Evolutionary conservation across 1,284 basidiomycete species (phyloP), one percentile per base, ranked within the genome.

Genomic region (Malassezia pachydermatis): DNA sequence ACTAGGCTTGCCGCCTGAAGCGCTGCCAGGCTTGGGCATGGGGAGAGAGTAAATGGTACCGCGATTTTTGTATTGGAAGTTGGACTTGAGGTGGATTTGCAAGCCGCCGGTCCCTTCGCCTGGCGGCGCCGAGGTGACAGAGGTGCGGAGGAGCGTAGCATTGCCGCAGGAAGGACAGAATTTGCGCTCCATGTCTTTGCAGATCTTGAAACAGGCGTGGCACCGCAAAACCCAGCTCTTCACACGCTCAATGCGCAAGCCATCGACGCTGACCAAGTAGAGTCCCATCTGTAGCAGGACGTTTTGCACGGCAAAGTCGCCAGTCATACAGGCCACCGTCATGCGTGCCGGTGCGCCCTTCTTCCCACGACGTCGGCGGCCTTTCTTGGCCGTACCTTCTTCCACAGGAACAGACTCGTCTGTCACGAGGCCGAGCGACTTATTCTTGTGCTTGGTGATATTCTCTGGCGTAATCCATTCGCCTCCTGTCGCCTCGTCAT

Each of bases 181-280:
- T 64, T 88, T 88, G 73, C 88, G 88, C 16, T 86, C 84, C 27
- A 81, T 78, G 72, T 98, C 90, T 76, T 92, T 95, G 77, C 92
- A 98, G 57, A 95, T 81, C 89, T 96, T 96, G 80, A 90, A 96
- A 75, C 94, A 99, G 14, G 89, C 94, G 75, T 99, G 94, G 74
- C 94, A 99, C 50, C 94, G 77, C 57, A 98, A 75, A 1, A 96
- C 88, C 86, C 88, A 98, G 55, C 83, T 95, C 75, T 92, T 89
- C 25, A 98, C 84, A 60, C 82, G 84, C 58, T 84, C 80, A 55
- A 99, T 92, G 60, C 82, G 79, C 75, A 84, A 87, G 7, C 94
- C 94, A 60, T 90, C 88, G 16, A 85, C 79, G 13, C 88, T 84
- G n/a, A 98, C 83, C 23, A 98, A 77, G 55, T 83, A 84, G 47